phyloP scores from a whole-genome alignment of 768 basidiomycete species.

The Naganishia kalamii region DNA sequence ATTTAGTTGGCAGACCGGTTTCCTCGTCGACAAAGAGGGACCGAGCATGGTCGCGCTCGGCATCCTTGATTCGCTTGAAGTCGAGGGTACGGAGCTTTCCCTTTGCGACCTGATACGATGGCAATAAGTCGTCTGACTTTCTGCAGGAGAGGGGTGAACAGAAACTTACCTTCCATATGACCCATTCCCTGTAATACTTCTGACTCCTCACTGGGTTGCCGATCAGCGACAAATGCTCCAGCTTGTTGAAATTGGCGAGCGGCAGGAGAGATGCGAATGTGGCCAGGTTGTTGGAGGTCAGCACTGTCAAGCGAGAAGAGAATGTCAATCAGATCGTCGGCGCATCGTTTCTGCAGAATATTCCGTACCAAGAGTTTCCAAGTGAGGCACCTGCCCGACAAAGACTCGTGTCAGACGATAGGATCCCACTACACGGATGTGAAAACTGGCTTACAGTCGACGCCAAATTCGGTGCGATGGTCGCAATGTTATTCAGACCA shows the following conservation, averaged over 20 bases:
- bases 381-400: constrained; percentile 42
- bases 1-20: constrained; percentile 40
- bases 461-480: constrained; percentile 40
- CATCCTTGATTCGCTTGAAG: constrained; percentile 46
- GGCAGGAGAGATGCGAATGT: constrained; percentile 43
- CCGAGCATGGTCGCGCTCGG: constrained; percentile 33
- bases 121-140: not conserved
- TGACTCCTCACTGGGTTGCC: constrained; percentile 44
- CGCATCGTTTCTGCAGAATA: not conserved
- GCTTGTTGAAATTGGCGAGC: constrained; percentile 37
- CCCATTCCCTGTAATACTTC: constrained; percentile 44
- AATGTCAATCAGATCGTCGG: not conserved
- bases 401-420: not conserved
- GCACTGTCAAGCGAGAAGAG: constrained; percentile 30
- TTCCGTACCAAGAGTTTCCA: constrained; percentile 43
- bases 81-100: constrained; percentile 45
- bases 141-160: not conserved
- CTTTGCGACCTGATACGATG: constrained; percentile 4
- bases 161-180: constrained; percentile 44
- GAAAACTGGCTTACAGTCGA: constrained; percentile 31
- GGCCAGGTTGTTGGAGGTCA: constrained; percentile 43
- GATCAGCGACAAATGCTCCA: constrained; percentile 41
- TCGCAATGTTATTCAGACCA: constrained; percentile 42
- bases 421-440: not conserved
- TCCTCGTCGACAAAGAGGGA: constrained; percentile 36